Evolutionary conservation across 805 yeast genomes (phyloP), one percentile per base, ranked within the genome.

Genomic region (Candida jianshihensis): DNA sequence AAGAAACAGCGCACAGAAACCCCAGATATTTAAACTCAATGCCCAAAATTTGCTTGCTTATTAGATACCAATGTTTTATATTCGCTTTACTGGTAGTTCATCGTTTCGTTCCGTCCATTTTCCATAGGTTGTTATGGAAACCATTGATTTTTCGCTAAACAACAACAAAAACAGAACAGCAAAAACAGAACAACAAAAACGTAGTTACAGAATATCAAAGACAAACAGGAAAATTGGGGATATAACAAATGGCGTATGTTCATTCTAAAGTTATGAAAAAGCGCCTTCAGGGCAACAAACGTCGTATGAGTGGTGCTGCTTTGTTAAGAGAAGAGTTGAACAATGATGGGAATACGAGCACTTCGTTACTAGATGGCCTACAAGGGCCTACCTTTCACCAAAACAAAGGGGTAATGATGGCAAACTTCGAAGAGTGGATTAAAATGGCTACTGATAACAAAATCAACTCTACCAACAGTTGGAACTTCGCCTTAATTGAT

Each of bases 401-500:
- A 35, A 62, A 64, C 37, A 56, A 56, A 34, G 59, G 67, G 20
- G 60, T 63, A 2, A 62, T 66, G 63, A 51, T 61, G 58, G 75
- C 71, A 13, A 71, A 53, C 34, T 53, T 50, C 14, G 57, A 53
- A 17, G 52, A 51, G 30, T 53, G 57, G 57, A 49, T 53, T 32
- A 48, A 51, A 33, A 44, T 53, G 55, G 56, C 56, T 2, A 51
- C 56, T 1, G 57, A 53, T 29, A 53, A 53, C 31, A 87, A 84
- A 56, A 86, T 88, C 61, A 88, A 84, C 41, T 71, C 87, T 1
- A 69, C 80, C 30, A 89, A 89, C 56, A 78, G 92, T 49, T 88
- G 96, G 96, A 81, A 83, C 49, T 77, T 87, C 51, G 95, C 89
- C 1, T 69, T 88, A 51, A 89, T 88, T 51, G 97, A 89, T 57